Evolutionary conservation across 352 stramenopile genomes (phyloP).

Genomic region (Globisporangium parvum): DNA sequence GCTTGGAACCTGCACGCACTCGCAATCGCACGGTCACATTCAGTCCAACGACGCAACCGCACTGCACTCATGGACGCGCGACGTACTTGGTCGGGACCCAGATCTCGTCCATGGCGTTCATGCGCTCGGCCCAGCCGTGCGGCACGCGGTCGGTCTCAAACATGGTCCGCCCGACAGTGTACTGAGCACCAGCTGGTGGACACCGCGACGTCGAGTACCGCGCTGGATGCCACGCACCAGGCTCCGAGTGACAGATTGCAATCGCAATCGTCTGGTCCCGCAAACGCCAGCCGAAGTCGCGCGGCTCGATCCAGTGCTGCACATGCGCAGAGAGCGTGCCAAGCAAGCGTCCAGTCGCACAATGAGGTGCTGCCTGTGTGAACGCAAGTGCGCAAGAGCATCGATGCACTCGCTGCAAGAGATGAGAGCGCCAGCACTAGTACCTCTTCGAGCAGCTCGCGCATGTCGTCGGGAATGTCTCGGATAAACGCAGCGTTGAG

Average conservation of each 20-base stretch:
- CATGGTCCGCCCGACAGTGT: conserved; percentile 89
- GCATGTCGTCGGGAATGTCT: conserved; percentile 46
- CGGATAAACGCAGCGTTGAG: conserved; percentile 62
- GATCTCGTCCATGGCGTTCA: conserved; percentile 92
- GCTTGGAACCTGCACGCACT: conserved; percentile 52
- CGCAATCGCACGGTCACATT: neutral
- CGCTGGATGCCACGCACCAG: conserved; percentile 86
- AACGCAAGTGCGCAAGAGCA: neutral
- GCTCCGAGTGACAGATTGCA: conserved; percentile 90
- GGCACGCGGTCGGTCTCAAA: conserved; percentile 94
- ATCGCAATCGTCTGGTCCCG: conserved; percentile 38
- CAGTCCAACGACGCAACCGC: neutral
- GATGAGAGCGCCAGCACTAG: neutral
- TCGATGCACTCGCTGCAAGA: neutral
- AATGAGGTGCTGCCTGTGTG: neutral
- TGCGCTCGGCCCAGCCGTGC: conserved; percentile 78
- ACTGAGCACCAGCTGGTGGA: conserved; percentile 40
- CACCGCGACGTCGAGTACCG: conserved; percentile 66
- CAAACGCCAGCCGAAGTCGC: conserved; percentile 57
- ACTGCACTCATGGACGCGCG: neutral
- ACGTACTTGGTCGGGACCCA: conserved; percentile 82
- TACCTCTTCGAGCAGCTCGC: conserved; percentile 34
- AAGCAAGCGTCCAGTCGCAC: neutral
- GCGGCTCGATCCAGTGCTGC: conserved; percentile 70
- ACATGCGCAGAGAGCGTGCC: conserved; percentile 1